Evolutionary conservation across 2,329 filamentous ascomycete genomes (phyloP).

Genomic region (Davidsoniella australis): DNA sequence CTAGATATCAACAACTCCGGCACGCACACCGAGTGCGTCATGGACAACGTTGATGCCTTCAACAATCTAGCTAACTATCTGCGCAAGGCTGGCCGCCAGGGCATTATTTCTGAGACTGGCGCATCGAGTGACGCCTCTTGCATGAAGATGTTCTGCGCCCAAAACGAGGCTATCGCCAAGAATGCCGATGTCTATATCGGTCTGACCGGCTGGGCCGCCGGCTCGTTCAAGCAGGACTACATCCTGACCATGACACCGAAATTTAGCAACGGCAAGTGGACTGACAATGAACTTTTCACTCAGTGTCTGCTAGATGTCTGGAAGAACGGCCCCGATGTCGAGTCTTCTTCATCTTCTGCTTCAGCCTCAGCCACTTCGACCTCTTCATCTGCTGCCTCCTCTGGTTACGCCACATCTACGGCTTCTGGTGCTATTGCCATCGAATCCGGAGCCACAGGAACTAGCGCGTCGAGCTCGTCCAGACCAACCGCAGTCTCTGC

Average conservation of each 20-base stretch:
- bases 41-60: conserved; percentile 34
- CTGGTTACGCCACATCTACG: background rate
- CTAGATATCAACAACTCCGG: conserved; percentile 41
- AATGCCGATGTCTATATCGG: conserved; percentile 31
- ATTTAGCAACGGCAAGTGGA: conserved; percentile 16
- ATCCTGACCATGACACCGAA: conserved; percentile 27
- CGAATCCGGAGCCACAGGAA: no score
- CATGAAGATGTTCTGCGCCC: conserved; percentile 26
- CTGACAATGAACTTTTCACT: conserved; percentile 15
- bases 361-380: background rate
- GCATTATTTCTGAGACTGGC: conserved; percentile 32
- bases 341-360: background rate
- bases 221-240: conserved; percentile 26
- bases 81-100: conserved; percentile 24
- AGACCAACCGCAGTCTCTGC: no score
- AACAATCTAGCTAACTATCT: conserved; percentile 29
- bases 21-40: conserved; percentile 32
- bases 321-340: conserved; percentile 4
- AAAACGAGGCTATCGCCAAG: conserved; percentile 28
- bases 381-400: background rate
- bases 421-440: background rate
- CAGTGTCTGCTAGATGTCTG: conserved; percentile 16
- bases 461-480: no score
- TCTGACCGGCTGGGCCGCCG: conserved; percentile 30
- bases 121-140: conserved; percentile 24